Evolutionary conservation across 352 stramenopile species (phyloP), one percentile per base, ranked within the genome.

Genomic region (Globisporangium nodosum): DNA sequence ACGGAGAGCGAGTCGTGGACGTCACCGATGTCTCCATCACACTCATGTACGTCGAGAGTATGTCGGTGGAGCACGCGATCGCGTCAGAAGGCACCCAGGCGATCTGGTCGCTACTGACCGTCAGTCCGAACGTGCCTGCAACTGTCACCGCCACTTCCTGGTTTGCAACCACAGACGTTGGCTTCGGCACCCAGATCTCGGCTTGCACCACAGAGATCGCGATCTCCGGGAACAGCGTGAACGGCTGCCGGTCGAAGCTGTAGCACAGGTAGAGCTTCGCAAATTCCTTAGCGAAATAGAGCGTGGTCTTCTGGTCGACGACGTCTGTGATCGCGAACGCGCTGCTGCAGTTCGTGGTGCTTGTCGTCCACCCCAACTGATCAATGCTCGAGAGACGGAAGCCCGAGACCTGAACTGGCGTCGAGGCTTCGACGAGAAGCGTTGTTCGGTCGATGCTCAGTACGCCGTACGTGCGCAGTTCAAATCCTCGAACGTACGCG

Each of bases 181-280:
- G 65, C 33, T 68, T 55, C 2, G 80, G 76, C 1, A 69, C 64
- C 80, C 76, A 90, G 20, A 90, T 71, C 2, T 90, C 76, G 0
- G 74, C 68, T 27, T 69, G 69, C 0, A 72, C 72, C 0, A 83
- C 74, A 0, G 65, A 51, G 0, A 86, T 49, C 7, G 60, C 57
- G 24, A 87, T 63, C 0, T 45, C 57, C 5, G 56, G 40, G 55
- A 86, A 87, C 2, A 80, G 53, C n/a, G 68, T 56, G n/a, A 85
- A 88, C 4, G 75, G 77, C 40, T 90, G 75, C 2, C 66, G 60
- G 37, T 74, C 63, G 58, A 88, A 90, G 47, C 80, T 90, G 47
- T 88, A 90, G 50, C 80, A 90, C 8, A 90, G 52, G 24, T 59
- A 68, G 16, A 88, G 58, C 24, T 69, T 64, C 0, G 68, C 53